phyloP scores from a whole-genome alignment of 2,329 filamentous ascomycete genomes.

The Dryadomyces quercus-mongolicae region DNA sequence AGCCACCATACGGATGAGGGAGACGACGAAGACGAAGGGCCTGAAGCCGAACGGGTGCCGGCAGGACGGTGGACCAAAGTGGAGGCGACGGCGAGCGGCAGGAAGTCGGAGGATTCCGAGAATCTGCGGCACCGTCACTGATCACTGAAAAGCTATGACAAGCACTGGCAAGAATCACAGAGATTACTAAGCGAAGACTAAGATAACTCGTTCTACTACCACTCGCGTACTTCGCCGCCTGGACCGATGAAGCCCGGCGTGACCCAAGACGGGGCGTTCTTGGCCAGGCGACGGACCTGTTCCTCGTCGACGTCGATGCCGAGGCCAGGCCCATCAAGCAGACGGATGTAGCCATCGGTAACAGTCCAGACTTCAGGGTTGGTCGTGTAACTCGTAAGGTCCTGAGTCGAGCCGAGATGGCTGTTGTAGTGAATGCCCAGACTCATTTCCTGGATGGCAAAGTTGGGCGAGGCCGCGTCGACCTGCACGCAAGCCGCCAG shows the following conservation, averaged over 20 bases:
- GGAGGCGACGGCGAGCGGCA: neutral
- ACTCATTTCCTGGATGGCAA: slow-evolving; percentile 58
- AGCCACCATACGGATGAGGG: neutral
- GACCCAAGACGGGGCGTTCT: slow-evolving; percentile 39
- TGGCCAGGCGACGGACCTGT: slow-evolving; percentile 38
- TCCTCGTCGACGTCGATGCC: slow-evolving; percentile 56
- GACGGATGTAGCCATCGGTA: slow-evolving; percentile 41
- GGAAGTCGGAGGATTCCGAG: neutral
- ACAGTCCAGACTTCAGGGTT: slow-evolving; percentile 42
- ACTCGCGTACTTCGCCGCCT: slow-evolving; percentile 46
- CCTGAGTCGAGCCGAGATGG: slow-evolving; percentile 29
- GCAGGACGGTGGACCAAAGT: neutral
- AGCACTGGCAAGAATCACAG: too few relatives aligned
- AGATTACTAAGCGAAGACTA: too few relatives aligned
- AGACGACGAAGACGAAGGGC: neutral
- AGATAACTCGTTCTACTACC: slow-evolving; percentile 29
- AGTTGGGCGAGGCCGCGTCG: slow-evolving; percentile 41
- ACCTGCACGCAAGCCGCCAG: slow-evolving; percentile 55
- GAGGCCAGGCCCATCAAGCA: slow-evolving; percentile 39
- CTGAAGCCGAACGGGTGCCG: neutral
- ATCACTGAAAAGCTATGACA: too few relatives aligned
- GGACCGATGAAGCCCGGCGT: slow-evolving; percentile 45
- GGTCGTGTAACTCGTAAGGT: slow-evolving; percentile 48
- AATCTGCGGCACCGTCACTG: neutral
- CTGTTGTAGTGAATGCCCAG: slow-evolving; percentile 60